Base-by-base conservation (phyloP, 257 asterid genomes). In the Cinchona pubescens region DNA sequence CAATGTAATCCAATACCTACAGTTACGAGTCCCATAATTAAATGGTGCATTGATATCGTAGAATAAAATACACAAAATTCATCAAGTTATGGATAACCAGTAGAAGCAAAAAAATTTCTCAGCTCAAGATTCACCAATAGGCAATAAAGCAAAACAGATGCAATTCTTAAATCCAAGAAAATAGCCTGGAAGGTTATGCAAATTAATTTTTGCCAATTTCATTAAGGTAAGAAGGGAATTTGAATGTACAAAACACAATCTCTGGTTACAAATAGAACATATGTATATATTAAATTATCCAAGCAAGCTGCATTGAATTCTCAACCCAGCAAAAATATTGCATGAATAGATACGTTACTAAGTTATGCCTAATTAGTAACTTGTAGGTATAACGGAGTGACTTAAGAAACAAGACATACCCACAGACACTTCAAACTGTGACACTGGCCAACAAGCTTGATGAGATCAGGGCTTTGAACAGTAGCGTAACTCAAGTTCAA, bases 1-100 rank as follows among this genome's bases (percentile, higher is more conserved):
- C 99, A 25, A 94, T 92, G 86, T 87, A 86, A 82, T 94, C 99
- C 45, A 94, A 82, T 73, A 94, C 97, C 99, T 94, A 87, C 74
- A 75, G 59, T 68, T 21, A 29, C 62, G n/a, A 12, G 46, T 11
- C 38, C 53, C 65, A 34, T 68, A 80, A 74, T 58, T 34, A 13
- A 67, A 29, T 3, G 49, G 32, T 2, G 30, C 3, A 58, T n/a
- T n/a, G n/a, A 62, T 21, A 58, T 23, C 29, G 55, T 11, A 32
- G 29, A 0, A 56, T 32, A 27, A 7, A 35, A 60, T 27, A 7
- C 8, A 25, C 23, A n/a, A 19, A 16, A 18, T 4, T 2, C 35
- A 23, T 34, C 27, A 51, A 4, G 12, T 66, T 27, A n/a, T 16
- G 37, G 10, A 45, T 37, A 71, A 15, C 18, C 16, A 27, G 55